Evolutionary conservation across 2,329 filamentous ascomycete species (phyloP), one percentile per base, ranked within the genome.

Genomic region (Colletotrichum cereale): DNA sequence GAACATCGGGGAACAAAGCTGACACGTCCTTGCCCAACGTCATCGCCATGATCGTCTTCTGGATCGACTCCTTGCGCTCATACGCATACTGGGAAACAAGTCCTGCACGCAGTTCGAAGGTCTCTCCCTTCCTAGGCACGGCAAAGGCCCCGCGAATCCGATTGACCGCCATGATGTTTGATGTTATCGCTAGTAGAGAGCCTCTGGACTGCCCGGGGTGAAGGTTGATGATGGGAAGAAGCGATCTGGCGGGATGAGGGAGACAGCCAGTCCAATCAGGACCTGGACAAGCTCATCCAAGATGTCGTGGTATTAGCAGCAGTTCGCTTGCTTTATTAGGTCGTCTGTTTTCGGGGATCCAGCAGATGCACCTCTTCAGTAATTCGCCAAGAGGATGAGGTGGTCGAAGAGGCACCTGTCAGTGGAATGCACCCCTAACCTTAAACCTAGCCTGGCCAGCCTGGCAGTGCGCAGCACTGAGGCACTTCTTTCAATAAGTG

Each of bases 31-130:
- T 99, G 82, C 96, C 96, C 77, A 99, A 83, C 1, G 96, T 99
- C 96, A 99, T 99, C 80, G 96, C 95, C 95, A 98, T 98, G 85
- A 99, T 99, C 75, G 96, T 99, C 88, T 97, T 98, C 82, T 99
- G 96, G 77, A 99, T 99, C 31, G 96, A 93, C 86, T 99, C 96
- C 84, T 99, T 99, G 79, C 95, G 92, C 89, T 99, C 96, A 85
- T 97, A 98, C 72, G 96, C 96, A 92, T 98, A 99, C 86, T 99
- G 96, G 75, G 96, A 99, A 74, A 97, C 96, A 81, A 99, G 87
- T 48, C 96, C 96, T 74, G 96, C 94, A 82, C 96, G 92, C 84
- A 99, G 86, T 87, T 99, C 96, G 81, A 97, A 98, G 21, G 96
- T 99, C 86, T 99, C 96, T 82, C 96, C 96, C 86, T 99, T 99